phyloP scores from a whole-genome alignment of 768 basidiomycete species.

The Mycena metata region DNA sequence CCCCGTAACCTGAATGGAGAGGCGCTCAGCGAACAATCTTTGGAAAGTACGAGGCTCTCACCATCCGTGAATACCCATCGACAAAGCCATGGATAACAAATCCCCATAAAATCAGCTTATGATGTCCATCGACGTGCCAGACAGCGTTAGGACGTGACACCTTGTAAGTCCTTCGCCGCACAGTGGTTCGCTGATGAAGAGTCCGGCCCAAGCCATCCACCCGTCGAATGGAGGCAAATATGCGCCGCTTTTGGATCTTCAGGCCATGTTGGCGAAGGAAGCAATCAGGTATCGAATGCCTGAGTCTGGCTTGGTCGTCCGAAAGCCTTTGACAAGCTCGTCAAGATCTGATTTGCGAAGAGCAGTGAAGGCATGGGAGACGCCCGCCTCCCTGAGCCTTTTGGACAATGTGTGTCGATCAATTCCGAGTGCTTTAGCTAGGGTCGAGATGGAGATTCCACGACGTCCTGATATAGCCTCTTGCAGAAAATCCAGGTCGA shows the following conservation, averaged over 20 bases:
- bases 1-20: too few relatives aligned
- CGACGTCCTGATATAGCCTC: too few relatives aligned
- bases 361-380: neutral
- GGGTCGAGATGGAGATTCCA: too few relatives aligned
- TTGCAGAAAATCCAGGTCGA: too few relatives aligned
- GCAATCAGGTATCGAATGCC: conserved; percentile 42
- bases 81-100: conserved; percentile 45
- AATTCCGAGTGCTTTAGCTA: too few relatives aligned
- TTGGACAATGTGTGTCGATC: too few relatives aligned
- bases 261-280: conserved; percentile 38
- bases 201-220: conserved; percentile 40
- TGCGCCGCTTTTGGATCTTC: conserved; percentile 34
- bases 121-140: conserved; percentile 46
- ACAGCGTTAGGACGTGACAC: conserved; percentile 38
- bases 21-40: too few relatives aligned
- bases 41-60: too few relatives aligned
- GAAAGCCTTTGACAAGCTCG: neutral
- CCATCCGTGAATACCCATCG: conserved; percentile 47
- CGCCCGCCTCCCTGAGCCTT: too few relatives aligned
- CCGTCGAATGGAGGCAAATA: conserved; percentile 34
- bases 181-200: conserved; percentile 31
- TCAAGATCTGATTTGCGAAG: neutral
- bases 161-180: conserved; percentile 34
- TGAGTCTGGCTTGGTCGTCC: conserved; percentile 11
- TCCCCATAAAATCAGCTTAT: conserved; percentile 45